Evolutionary conservation across 2,329 filamentous ascomycete genomes (phyloP), one percentile per base, ranked within the genome.

Genomic region (Akanthomyces dipterigenus): DNA sequence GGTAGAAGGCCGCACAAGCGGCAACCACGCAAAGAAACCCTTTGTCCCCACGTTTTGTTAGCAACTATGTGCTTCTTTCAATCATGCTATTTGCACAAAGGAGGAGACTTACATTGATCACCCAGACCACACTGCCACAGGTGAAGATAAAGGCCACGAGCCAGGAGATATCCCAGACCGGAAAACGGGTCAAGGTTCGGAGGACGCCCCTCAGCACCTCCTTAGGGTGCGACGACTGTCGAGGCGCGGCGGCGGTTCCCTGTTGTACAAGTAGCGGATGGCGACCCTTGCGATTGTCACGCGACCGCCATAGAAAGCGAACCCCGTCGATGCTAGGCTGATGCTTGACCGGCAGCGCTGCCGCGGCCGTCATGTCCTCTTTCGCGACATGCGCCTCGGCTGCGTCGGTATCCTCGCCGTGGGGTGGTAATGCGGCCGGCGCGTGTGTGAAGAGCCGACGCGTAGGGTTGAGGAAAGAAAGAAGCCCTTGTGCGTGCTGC

Each of bases 241-340:
- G 46, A n/a, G 56, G 56, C n/a, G 26, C 36, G 3, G 24, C n/a
- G 24, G 43, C 48, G 18, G 6, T 26, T 24, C 34, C 31, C n/a
- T 12, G 8, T 1, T 20, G 56, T 5, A 62, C 24, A 3, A 28
- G 45, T 18, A 58, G 28, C 28, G 55, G 51, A 31, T 62, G 60
- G 6, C 60, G 60, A 7, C 60, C 60, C 38, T 62, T 62, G 38
- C 60, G 54, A 12, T 62, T 58, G n/a, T 62, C 60, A 11, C 55
- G 54, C n/a, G 55, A 54, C 8, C 60, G 60, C 60, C 60, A 58
- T 12, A 58, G 11, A 8, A 58, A 58, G 24, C 20, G 46, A 12
- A 53, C n/a, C 11, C 56, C 56, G 14, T 43, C 38, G 9, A 34
- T 20, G 20, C 26, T 16, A 7, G 46, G 20, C 9, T 12, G 36